Conservation (phyloP, 106 monocot species). For the Acanthochlamys bracteata region DNA sequence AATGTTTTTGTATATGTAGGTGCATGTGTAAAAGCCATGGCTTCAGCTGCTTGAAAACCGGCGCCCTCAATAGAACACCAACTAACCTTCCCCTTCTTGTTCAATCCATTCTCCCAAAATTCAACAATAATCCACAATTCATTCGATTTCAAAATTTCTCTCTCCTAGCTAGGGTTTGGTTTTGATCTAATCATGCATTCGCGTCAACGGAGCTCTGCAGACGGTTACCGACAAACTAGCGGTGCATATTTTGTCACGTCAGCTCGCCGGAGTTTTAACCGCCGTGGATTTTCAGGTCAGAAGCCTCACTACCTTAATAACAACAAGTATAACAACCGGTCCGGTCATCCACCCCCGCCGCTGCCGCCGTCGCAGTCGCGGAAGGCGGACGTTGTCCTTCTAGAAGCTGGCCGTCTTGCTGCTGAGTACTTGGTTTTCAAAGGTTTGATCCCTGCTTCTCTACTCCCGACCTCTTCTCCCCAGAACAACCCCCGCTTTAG, state of each 20-base stretch:
- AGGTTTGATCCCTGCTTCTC: conserved; percentile 41
- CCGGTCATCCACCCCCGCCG: background rate
- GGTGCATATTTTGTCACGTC: background rate
- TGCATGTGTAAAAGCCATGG: no score
- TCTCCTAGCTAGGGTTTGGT: background rate
- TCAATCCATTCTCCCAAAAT: no score
- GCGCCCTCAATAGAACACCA: no score
- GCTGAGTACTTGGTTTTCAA: conserved; percentile 76
- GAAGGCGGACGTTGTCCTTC: conserved; percentile 57
- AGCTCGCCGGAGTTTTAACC: background rate
- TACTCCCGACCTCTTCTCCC: conserved; percentile 11
- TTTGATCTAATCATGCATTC: conserved; percentile 1
- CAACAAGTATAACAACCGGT: conserved; percentile 10
- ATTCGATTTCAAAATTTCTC: no score
- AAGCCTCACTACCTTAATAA: conserved; percentile 5
- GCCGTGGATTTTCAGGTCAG: conserved; percentile 1
- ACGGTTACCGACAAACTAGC: background rate
- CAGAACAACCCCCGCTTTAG: conserved; percentile 27
- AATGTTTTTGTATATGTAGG: no score
- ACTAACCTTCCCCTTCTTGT: no score
- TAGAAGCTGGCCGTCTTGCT: conserved; percentile 75
- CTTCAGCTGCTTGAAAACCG: no score
- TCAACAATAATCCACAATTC: no score
- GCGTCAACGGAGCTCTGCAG: conserved; percentile 3
- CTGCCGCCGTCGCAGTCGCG: conserved; percentile 21